A percentile compares a stretch with the other conserved stretches of the same genome.
Evolutionary conservation across 2,329 filamentous ascomycete species (phyloP).

Genomic region (Fusarium heterosporum): DNA sequence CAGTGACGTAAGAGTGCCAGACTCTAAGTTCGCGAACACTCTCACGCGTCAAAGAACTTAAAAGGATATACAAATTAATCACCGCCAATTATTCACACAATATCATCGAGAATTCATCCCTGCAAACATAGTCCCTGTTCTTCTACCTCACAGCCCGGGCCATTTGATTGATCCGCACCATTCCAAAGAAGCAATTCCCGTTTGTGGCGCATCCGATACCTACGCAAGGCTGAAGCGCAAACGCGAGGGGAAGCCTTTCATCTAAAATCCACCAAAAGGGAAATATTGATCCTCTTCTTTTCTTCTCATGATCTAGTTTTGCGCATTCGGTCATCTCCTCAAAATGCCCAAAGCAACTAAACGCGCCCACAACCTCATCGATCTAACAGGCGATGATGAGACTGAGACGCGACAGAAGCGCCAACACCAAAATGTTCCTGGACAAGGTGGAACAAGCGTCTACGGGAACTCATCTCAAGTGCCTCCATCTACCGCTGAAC

Average conservation of each 20-base stretch:
- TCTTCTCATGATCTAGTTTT: not conserved
- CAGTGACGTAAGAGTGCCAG: too few species aligned
- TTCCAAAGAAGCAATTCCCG: conserved; percentile 34
- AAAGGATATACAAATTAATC: not conserved
- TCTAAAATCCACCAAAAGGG: not conserved
- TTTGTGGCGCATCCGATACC: not conserved
- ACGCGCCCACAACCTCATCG: conserved; percentile 54
- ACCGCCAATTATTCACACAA: not conserved
- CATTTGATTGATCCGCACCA: conserved; percentile 20
- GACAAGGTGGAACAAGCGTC: conserved; percentile 37
- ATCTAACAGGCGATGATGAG: conserved; percentile 56
- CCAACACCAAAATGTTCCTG: conserved; percentile 20
- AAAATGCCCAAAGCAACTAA: conserved; percentile 49
- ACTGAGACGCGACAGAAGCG: conserved; percentile 45
- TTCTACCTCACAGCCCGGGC: not conserved
- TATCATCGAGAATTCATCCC: not conserved
- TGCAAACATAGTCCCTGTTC: not conserved
- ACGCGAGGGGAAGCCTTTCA: not conserved
- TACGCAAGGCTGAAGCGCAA: conserved; percentile 1
- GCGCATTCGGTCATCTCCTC: not conserved
- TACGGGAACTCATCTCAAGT: conserved; percentile 27
- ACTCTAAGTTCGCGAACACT: too few species aligned
- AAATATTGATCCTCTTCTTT: not conserved
- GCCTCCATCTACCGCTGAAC: conserved; percentile 47
- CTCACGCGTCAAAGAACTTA: too few species aligned